phyloP scores from a whole-genome alignment of 768 basidiomycete genomes.

The Collybiopsis luxurians region DNA sequence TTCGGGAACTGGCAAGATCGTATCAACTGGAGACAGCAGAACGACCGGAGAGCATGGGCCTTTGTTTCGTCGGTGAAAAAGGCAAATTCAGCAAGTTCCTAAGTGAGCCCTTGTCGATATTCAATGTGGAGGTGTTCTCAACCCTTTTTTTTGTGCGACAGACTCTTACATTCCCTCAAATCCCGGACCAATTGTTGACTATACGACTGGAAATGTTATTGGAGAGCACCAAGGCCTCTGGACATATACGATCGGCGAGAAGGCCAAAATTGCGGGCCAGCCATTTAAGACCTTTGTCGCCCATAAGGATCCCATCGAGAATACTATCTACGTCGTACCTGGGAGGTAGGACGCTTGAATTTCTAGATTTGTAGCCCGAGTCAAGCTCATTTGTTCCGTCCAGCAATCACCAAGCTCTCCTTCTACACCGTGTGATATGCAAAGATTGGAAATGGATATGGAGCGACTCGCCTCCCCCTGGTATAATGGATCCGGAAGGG shows the following conservation, averaged over 20 bases:
- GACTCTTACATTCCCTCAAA: slow-evolving; percentile 74
- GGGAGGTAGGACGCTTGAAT: slow-evolving; percentile 60
- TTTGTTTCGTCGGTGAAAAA: slow-evolving; percentile 91
- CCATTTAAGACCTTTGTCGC: slow-evolving; percentile 67
- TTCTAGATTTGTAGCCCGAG: too few relatives aligned
- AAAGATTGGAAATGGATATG: slow-evolving; percentile 77
- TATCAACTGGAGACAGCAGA: slow-evolving; percentile 68
- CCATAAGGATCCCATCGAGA: slow-evolving; percentile 57
- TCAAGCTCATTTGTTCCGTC: neutral
- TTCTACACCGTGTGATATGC: neutral
- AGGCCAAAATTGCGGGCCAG: slow-evolving; percentile 64
- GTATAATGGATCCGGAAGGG: slow-evolving; percentile 39
- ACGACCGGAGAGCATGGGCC: slow-evolving; percentile 86
- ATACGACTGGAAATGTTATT: slow-evolving; percentile 49
- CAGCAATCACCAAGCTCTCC: slow-evolving; percentile 64
- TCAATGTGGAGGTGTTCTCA: neutral
- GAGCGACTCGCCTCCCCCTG: slow-evolving; percentile 51
- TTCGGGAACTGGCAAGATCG: slow-evolving; percentile 63
- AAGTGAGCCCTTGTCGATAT: slow-evolving; percentile 37
- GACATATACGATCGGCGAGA: slow-evolving; percentile 85
- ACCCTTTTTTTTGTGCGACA: slow-evolving; percentile 23
- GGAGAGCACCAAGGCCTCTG: slow-evolving; percentile 75
- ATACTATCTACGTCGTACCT: slow-evolving; percentile 75
- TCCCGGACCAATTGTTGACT: slow-evolving; percentile 66
- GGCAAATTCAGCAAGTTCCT: slow-evolving; percentile 70